Conservation (phyloP, 1,139 yeast genomes). For the Lodderomyces orthopsilosis region DNA sequence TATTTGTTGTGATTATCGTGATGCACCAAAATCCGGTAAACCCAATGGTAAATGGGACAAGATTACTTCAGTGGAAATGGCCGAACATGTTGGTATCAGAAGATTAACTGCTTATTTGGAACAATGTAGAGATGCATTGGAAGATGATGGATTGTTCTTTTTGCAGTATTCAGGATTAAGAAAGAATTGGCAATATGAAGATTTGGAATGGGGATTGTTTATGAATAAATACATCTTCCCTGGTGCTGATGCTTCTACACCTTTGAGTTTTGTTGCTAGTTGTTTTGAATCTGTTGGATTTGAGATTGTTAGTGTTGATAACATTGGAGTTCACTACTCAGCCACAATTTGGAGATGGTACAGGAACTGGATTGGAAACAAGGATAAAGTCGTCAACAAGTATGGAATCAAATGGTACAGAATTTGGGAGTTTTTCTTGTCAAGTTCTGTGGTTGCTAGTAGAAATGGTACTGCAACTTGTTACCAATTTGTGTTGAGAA, state of each 20-base stretch:
- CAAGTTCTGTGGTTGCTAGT: constrained; percentile 75
- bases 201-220: constrained; percentile 89
- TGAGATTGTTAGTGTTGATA: constrained; percentile 81
- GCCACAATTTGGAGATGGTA: constrained; percentile 95
- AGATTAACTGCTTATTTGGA: constrained; percentile 70
- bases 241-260: constrained; percentile 96
- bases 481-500: constrained; percentile 87
- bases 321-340: constrained; percentile 90
- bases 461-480: constrained; percentile 95
- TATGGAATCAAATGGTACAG: constrained; percentile 90
- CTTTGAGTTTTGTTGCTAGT: constrained; percentile 77
- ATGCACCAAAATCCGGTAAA: constrained; percentile 68
- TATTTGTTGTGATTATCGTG: constrained; percentile 87
- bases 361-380: constrained; percentile 89
- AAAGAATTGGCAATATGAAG: constrained; percentile 94
- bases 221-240: constrained; percentile 97
- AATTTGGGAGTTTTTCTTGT: constrained; percentile 90
- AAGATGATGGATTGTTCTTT: constrained; percentile 86
- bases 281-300: constrained; percentile 82
- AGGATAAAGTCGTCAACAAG: constrained; percentile 70
- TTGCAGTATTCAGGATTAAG: constrained; percentile 90
- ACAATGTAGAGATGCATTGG: constrained; percentile 83
- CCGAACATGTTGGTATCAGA: constrained; percentile 94
- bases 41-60: constrained; percentile 70
- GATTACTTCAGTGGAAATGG: constrained; percentile 92